A percentile compares a stretch with the other conserved stretches of the same genome.
phyloP scores from a whole-genome alignment of 192 early-diverging fungal species.

The Coemansia sp. region DNA sequence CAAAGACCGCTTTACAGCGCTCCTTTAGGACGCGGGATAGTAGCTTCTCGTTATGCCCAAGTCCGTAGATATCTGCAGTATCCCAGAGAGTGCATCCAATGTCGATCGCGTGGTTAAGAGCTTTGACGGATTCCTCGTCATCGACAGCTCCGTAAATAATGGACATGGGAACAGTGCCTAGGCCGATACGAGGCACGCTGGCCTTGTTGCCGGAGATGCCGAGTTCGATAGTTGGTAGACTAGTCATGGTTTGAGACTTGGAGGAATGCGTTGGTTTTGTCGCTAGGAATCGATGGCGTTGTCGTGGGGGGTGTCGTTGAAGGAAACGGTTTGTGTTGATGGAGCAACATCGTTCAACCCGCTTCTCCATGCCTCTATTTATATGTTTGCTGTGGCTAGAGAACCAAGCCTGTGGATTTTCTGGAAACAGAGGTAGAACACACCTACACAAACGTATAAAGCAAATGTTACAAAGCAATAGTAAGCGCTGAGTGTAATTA shows the following conservation, averaged over 20 bases:
- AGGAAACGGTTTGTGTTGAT: neutral
- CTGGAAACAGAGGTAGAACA: no score
- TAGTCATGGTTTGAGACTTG: neutral
- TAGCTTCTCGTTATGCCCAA: conserved; percentile 60
- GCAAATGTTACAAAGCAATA: no score
- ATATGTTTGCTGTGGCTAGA: neutral
- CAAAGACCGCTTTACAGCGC: conserved; percentile 57
- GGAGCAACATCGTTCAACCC: neutral
- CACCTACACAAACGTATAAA: no score
- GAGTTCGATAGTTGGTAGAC: conserved; percentile 18
- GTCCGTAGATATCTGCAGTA: conserved; percentile 60
- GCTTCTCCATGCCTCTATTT: neutral
- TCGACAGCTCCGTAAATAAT: conserved; percentile 39
- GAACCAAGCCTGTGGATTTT: no score
- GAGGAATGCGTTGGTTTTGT: neutral
- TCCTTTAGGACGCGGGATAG: conserved; percentile 55
- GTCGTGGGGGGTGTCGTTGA: neutral
- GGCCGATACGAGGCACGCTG: conserved; percentile 33
- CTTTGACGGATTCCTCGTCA: conserved; percentile 39
- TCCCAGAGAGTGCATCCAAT: conserved; percentile 62
- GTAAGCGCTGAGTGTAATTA: no score
- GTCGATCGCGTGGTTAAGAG: conserved; percentile 56
- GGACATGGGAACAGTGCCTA: conserved; percentile 43
- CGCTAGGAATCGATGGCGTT: neutral
- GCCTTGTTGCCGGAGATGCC: conserved; percentile 34